These are phyloP conservation scores for Mortierella polycephala DNA, from an alignment of 371 early-diverging fungal genomes.

Conservation along the genomic window DNA sequence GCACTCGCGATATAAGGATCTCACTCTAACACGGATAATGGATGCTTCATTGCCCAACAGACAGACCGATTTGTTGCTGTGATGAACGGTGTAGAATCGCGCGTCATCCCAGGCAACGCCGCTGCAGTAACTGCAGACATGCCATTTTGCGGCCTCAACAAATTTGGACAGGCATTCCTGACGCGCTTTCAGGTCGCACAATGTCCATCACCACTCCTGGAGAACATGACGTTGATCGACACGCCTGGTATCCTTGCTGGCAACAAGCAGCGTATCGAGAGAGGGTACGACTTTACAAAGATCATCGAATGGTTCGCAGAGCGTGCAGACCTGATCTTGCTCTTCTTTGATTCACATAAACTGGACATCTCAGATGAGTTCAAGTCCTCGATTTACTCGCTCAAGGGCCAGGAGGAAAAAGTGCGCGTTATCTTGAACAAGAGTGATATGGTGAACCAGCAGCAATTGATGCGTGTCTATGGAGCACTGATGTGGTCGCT, in stretches of 20 bases:
- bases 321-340: slow-evolving; percentile 83
- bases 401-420: slow-evolving; percentile 88
- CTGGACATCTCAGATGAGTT: slow-evolving; percentile 93
- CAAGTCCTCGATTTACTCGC: slow-evolving; percentile 77
- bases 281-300: slow-evolving; percentile 86
- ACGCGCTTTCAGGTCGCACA: slow-evolving; percentile 90
- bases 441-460: slow-evolving; percentile 85
- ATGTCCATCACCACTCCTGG: slow-evolving; percentile 74
- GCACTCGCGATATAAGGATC: background rate
- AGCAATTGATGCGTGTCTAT: slow-evolving; percentile 91
- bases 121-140: slow-evolving; percentile 85
- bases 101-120: slow-evolving; percentile 88
- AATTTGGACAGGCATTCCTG: slow-evolving; percentile 83
- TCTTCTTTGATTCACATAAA: slow-evolving; percentile 91
- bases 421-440: slow-evolving; percentile 88
- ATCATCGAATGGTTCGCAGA: slow-evolving; percentile 91
- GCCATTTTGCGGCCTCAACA: slow-evolving; percentile 81
- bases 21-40: too few relatives aligned
- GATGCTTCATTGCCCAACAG: slow-evolving; percentile 42
- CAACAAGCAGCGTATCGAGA: slow-evolving; percentile 80
- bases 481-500: slow-evolving; percentile 96
- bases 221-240: slow-evolving; percentile 87
- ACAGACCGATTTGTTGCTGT: slow-evolving; percentile 90
- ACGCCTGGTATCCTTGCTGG: slow-evolving; percentile 91
- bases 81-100: slow-evolving; percentile 79